Evolutionary conservation across 768 basidiomycete species (phyloP).

Genomic region (Daedaleopsis sinensis): DNA sequence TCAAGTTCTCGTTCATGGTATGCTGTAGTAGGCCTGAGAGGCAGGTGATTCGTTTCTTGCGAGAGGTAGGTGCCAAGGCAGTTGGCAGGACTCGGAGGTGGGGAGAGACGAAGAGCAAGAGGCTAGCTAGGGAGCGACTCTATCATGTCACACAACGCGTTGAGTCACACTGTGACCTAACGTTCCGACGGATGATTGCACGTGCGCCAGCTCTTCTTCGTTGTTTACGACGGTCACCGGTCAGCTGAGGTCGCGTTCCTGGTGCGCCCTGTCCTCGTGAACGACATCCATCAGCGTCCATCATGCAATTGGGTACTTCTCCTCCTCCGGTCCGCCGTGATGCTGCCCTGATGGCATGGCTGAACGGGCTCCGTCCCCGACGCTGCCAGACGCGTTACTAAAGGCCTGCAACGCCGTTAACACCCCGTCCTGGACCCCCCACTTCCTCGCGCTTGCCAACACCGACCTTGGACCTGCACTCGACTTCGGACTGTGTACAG

Average conservation of each 20-base stretch:
- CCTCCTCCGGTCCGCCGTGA: conserved; percentile 13
- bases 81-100: too few species aligned
- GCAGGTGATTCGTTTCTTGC: too few species aligned
- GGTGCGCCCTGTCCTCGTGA: conserved; percentile 12
- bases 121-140: too few species aligned
- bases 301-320: conserved; percentile 9
- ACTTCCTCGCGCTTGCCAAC: background rate
- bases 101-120: too few species aligned
- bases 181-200: too few species aligned
- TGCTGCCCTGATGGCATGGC: conserved; percentile 2
- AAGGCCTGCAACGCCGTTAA: background rate
- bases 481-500: background rate
- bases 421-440: background rate
- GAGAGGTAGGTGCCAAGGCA: too few species aligned
- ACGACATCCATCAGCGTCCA: background rate
- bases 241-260: conserved; percentile 13
- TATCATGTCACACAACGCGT: too few species aligned
- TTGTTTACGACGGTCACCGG: background rate
- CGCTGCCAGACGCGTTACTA: conserved; percentile 14
- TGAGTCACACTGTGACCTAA: too few species aligned
- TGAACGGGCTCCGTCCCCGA: conserved; percentile 3
- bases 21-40: too few species aligned
- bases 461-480: background rate
- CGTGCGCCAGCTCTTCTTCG: too few species aligned
- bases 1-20: too few species aligned